Evolutionary conservation across 441 rosid genomes (phyloP).

Genomic region (Bruguiera hainesii): DNA sequence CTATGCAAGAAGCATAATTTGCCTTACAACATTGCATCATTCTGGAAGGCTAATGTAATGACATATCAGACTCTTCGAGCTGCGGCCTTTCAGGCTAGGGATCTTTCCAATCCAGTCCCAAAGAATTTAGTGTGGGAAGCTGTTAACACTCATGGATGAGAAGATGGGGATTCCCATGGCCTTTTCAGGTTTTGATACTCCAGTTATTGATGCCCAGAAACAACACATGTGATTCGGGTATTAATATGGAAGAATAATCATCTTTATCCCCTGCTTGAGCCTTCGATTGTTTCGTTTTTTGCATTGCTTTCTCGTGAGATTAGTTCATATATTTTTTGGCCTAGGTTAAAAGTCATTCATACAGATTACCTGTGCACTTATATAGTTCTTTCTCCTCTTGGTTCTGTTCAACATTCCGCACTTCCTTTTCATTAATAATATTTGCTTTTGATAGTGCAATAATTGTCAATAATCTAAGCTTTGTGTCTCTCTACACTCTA

Average conservation of each 20-base stretch:
- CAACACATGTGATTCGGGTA: constrained; percentile 14
- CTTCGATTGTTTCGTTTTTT: constrained; percentile 14
- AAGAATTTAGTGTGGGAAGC: constrained; percentile 76
- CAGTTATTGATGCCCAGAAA: constrained; percentile 16
- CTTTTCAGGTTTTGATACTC: constrained; percentile 13
- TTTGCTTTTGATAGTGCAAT: no score
- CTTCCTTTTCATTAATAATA: no score
- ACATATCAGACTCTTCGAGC: constrained; percentile 38
- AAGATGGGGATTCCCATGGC: constrained; percentile 4
- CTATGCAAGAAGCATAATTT: constrained; percentile 67
- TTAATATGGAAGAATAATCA: constrained; percentile 22
- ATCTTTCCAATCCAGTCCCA: constrained; percentile 42
- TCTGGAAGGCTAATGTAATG: constrained; percentile 56
- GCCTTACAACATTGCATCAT: constrained; percentile 45
- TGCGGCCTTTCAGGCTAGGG: constrained; percentile 70
- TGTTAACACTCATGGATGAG: constrained; percentile 61
- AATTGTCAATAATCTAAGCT: no score
- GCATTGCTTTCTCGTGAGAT: neutral
- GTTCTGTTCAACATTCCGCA: neutral
- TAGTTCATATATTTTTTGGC: neutral
- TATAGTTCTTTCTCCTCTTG: neutral
- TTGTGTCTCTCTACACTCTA: no score
- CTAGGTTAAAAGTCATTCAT: neutral
- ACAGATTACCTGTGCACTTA: neutral
- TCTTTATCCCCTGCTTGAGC: constrained; percentile 24